These are phyloP conservation scores for Emericellopsis cladophorae DNA, from an alignment of 2,329 filamentous ascomycete species.

Conservation along the genomic window DNA sequence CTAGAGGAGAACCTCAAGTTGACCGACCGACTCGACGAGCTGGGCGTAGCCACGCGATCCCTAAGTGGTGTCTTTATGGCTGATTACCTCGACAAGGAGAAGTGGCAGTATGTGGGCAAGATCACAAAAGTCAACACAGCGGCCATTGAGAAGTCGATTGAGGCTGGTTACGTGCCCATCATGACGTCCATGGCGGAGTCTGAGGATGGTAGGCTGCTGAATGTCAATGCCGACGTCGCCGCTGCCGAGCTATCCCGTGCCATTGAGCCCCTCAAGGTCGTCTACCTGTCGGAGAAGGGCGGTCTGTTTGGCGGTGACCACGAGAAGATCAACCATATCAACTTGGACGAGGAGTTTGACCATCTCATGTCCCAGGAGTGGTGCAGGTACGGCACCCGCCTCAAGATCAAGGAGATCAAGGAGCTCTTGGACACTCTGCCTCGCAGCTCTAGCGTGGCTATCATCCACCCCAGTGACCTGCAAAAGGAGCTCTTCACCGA, in stretches of 20 bases:
- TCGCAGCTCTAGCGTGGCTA: slow-evolving; percentile 86
- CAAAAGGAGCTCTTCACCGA: slow-evolving; percentile 97
- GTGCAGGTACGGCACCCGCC: slow-evolving; percentile 86
- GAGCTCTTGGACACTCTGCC: slow-evolving; percentile 66
- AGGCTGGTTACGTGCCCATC: slow-evolving; percentile 82
- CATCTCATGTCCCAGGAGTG: slow-evolving; percentile 86
- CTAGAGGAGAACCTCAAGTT: slow-evolving; percentile 91
- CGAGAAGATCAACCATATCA: slow-evolving; percentile 93
- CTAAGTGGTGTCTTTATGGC: slow-evolving; percentile 87
- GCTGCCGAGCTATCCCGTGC: slow-evolving; percentile 84
- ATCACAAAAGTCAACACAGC: slow-evolving; percentile 85
- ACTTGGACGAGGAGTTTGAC: slow-evolving; percentile 92
- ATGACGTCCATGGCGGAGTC: slow-evolving; percentile 95
- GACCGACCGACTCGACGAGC: slow-evolving; percentile 76
- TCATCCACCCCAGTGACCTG: slow-evolving; percentile 90
- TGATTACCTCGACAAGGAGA: slow-evolving; percentile 91
- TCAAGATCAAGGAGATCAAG: slow-evolving; percentile 98
- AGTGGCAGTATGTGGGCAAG: slow-evolving; percentile 92
- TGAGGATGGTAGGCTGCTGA: slow-evolving; percentile 79
- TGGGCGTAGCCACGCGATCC: slow-evolving; percentile 79
- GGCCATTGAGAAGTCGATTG: slow-evolving; percentile 83
- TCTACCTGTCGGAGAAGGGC: slow-evolving; percentile 97
- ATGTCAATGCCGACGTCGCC: slow-evolving; percentile 95
- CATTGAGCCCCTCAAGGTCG: slow-evolving; percentile 89
- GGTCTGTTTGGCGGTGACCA: slow-evolving; percentile 87